Evolutionary conservation across 306 rosid genomes (phyloP), one percentile per base, ranked within the genome.

Genomic region (Cicer judaicum): DNA sequence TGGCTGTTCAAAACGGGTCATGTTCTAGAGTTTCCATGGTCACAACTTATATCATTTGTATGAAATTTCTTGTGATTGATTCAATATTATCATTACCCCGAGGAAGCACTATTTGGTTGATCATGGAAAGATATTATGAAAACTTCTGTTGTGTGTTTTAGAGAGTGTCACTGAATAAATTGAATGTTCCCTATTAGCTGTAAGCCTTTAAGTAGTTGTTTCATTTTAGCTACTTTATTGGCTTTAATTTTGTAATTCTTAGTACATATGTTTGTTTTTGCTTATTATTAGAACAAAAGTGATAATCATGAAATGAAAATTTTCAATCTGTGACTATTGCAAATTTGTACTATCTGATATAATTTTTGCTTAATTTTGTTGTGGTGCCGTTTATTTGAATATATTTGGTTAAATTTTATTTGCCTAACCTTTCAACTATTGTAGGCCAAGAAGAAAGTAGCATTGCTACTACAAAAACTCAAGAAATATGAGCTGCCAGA

Each of bases 371-470:
- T 40, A 39, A 42, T 63, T 40, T 64, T 46, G 24, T 76, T 65
- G 54, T 62, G 64, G 68, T 50, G 36, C 12, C 38, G 1, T 56
- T 38, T 64, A 54, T 72, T 5, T 49, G 61, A 74, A 54, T 48
- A 54, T 48, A 55, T 74, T 67, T 46, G 65, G 44, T 84, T 71
- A 77, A 66, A 72, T 68, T 12, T 65, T 71, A 29, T 73, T 10
- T 49, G 2, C 78, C 40, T 29, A 7, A 4, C 53, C 24, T 78
- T 78, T 36, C 77, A 43, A 84, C 36, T 76, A 14, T 68, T 85
- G 68, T 87, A 94, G 99, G 96, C 99, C 72, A 94, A 94, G 95
- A 94, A 89, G 87, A 91, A 94, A 85, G 97, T 87, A 55, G 96
- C 99, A 68, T 77, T 94, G 78, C 90, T 94, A 42, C 84, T 94